Evolutionary conservation across 352 stramenopile genomes (phyloP), one percentile per base, ranked within the genome.

Genomic region (Globisporangium alternatum): DNA sequence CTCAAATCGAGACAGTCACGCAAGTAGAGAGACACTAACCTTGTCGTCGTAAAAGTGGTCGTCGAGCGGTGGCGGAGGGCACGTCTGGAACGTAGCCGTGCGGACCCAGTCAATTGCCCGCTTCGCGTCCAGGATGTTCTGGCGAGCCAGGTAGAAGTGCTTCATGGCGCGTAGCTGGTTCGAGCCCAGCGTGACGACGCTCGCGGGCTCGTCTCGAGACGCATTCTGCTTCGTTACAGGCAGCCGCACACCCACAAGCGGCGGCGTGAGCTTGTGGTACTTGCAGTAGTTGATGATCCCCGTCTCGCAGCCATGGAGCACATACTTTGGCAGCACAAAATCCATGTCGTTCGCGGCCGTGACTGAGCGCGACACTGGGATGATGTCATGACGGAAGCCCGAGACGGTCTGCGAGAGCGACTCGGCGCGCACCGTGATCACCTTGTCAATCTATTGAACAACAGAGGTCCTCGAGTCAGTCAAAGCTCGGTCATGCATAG

Each of bases 291-390:
- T 57, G 51, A 57, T 25, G 30, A 57, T 21, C 30, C 51, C 51
- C 17, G 13, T 44, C 12, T 57, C 51, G 31, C 51, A 57, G 17
- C 51, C 51, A 30, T 39, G 21, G 30, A 57, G 19, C 2, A 57
- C 51, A 17, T 57, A 57, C 51, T 57, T 37, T 21, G 51, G 51
- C 30, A 57, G 51, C 15, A 57, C 30, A 57, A 57, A 57, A 3
- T 44, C 51, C 25, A 57, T 12, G 13, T 57, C 51, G 9, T 57
- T n/a, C 17, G 45, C 45, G 7, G 30, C n/a, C 21, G 51, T 19
- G 19, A 44, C 25, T 4, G 51, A 44, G 12, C 30, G 17, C 35
- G 51, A 30, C 30, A 57, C 30, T 19, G 30, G 51, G 15, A 57
- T 5, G 21, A 57, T 44, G 7, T 57, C 51, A 17, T 57, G 51